phyloP scores from a whole-genome alignment of 2,329 filamentous ascomycete species.

The Colletotrichum sp. region DNA sequence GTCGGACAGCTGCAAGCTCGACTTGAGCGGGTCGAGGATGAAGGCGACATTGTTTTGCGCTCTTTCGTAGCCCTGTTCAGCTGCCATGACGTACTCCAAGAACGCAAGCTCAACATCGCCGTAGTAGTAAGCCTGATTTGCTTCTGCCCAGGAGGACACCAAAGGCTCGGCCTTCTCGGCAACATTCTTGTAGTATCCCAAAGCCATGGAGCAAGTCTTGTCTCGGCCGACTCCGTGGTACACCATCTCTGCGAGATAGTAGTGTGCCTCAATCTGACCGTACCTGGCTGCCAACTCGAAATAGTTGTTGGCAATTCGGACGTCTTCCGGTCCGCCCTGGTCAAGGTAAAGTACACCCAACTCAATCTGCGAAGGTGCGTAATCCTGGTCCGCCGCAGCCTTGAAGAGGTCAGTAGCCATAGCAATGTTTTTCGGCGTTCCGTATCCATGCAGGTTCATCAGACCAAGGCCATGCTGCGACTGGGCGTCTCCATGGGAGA shows the following conservation, averaged over 20 bases:
- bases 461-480: constrained; percentile 86
- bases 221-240: constrained; percentile 82
- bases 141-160: constrained; percentile 81
- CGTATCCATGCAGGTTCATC: constrained; percentile 82
- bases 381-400: constrained; percentile 81
- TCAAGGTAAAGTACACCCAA: constrained; percentile 86
- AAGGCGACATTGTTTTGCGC: constrained; percentile 91
- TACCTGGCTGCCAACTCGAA: constrained; percentile 87
- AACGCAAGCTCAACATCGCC: constrained; percentile 83
- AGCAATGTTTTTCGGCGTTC: constrained; percentile 68
- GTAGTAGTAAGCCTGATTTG: constrained; percentile 80
- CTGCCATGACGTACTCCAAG: constrained; percentile 83
- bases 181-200: constrained; percentile 83
- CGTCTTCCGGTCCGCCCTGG: constrained; percentile 73
- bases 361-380: constrained; percentile 79
- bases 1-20: constrained; percentile 60
- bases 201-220: constrained; percentile 76
- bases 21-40: constrained; percentile 77
- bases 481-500: constrained; percentile 77
- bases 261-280: constrained; percentile 86
- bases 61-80: constrained; percentile 89
- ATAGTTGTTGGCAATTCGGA: constrained; percentile 80
- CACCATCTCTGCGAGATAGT: constrained; percentile 89
- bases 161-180: constrained; percentile 75
- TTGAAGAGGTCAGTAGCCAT: constrained; percentile 80